phyloP scores from a whole-genome alignment of 805 yeast genomes.

The Wickerhamiella kurtzmanii region DNA sequence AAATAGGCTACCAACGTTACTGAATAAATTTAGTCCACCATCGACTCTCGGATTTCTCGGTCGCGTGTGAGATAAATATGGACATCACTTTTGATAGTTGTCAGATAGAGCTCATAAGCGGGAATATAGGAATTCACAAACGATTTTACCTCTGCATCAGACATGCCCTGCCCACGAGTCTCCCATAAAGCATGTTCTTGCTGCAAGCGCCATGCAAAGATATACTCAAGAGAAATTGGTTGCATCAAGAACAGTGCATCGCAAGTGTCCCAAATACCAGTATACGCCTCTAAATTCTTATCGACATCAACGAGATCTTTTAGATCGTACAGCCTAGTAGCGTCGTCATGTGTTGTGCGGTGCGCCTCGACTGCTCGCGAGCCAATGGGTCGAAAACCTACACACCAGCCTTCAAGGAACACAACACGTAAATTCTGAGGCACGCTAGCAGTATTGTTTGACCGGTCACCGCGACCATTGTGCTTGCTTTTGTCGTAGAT shows the following conservation, averaged over 20 bases:
- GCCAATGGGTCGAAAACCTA: constrained; percentile 47
- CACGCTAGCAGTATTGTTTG: background rate
- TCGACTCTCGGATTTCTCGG: no score
- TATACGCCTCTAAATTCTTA: constrained; percentile 36
- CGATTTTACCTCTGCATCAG: constrained; percentile 46
- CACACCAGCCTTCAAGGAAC: constrained; percentile 89
- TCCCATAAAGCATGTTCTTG: constrained; percentile 50
- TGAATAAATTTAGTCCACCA: background rate
- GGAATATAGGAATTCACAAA: constrained; percentile 86
- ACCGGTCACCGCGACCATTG: constrained; percentile 70
- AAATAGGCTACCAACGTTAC: no score
- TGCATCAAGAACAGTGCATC: constrained; percentile 49
- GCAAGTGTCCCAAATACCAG: constrained; percentile 41
- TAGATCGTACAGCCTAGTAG: constrained; percentile 17
- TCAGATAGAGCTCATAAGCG: constrained; percentile 51
- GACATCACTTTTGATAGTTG: background rate
- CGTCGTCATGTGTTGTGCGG: constrained; percentile 6
- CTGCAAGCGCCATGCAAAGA: constrained; percentile 66
- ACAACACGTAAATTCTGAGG: constrained; percentile 43
- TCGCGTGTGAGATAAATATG: background rate
- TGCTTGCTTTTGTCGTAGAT: constrained; percentile 62
- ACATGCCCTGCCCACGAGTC: constrained; percentile 61
- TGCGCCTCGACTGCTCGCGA: constrained; percentile 9
- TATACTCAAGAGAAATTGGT: constrained; percentile 46
- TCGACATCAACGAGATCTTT: constrained; percentile 35